Conservation (phyloP, 2,329 filamentous ascomycete species). For the Metarhizium anisopliae region DNA sequence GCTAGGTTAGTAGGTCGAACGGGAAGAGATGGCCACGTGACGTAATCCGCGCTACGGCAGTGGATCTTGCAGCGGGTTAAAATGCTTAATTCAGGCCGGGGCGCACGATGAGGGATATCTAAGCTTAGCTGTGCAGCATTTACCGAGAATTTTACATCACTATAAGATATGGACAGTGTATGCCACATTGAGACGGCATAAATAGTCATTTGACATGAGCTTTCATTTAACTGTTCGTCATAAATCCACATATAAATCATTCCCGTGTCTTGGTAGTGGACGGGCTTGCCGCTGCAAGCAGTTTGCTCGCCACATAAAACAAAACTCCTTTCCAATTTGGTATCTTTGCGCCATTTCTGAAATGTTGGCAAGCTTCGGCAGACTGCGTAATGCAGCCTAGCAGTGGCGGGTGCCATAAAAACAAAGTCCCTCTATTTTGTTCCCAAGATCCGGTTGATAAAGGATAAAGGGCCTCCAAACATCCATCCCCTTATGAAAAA, state of each 20-base stretch:
- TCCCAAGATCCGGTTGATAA: background rate
- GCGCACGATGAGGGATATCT: too few species aligned
- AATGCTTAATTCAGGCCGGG: too few species aligned
- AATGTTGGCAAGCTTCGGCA: background rate
- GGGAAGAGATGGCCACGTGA: background rate
- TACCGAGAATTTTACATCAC: background rate
- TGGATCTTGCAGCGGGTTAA: background rate
- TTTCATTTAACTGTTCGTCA: background rate
- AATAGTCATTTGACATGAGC: background rate
- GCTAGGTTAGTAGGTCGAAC: background rate
- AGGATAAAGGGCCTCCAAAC: background rate
- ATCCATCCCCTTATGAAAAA: background rate
- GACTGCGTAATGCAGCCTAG: background rate
- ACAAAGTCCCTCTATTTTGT: background rate
- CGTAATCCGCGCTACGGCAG: background rate
- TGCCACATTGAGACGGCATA: background rate
- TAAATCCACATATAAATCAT: background rate
- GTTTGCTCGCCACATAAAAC: background rate
- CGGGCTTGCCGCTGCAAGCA: background rate
- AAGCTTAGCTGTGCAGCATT: background rate
- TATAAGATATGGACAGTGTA: background rate
- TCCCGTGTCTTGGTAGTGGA: background rate
- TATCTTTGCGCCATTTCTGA: constrained; percentile 3
- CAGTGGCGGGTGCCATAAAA: background rate
- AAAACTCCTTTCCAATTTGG: constrained; percentile 2